phyloP scores from a whole-genome alignment of 176 grass and related monocot genomes.

The Coix lacrymajobi region DNA sequence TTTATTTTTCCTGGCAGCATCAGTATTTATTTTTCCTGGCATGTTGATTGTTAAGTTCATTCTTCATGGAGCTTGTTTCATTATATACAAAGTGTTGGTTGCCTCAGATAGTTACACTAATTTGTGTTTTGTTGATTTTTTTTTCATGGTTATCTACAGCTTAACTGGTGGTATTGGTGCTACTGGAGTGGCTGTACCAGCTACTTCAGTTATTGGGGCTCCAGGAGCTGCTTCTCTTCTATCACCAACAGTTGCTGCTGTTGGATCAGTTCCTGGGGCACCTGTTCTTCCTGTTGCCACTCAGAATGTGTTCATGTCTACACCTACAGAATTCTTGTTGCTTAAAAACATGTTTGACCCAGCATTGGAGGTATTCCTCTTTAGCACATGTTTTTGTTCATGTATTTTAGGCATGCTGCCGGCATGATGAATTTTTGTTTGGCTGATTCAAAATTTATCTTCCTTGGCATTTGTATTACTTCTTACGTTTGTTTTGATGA shows the following conservation, averaged over 20 bases:
- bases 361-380: conserved; percentile 54
- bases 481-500: background rate
- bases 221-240: conserved; percentile 36
- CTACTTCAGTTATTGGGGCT: conserved; percentile 58
- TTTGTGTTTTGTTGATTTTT: background rate
- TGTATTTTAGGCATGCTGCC: background rate
- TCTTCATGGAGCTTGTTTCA: background rate
- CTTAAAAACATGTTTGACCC: conserved; percentile 99
- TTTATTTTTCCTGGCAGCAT: background rate
- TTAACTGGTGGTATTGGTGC: conserved; percentile 54
- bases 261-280: conserved; percentile 43
- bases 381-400: background rate
- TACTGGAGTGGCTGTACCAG: conserved; percentile 39
- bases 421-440: background rate
- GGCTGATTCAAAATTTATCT: background rate
- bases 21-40: background rate
- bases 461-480: background rate
- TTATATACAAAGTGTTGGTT: background rate
- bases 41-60: background rate
- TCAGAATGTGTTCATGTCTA: conserved; percentile 30
- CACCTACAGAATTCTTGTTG: conserved; percentile 75
- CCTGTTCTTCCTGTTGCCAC: conserved; percentile 53
- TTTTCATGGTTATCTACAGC: conserved; percentile 42
- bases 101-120: background rate
- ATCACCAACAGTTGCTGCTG: conserved; percentile 45